Conservation (phyloP, 2,329 filamentous ascomycete genomes). For the Aspergillus thermomutatus region DNA sequence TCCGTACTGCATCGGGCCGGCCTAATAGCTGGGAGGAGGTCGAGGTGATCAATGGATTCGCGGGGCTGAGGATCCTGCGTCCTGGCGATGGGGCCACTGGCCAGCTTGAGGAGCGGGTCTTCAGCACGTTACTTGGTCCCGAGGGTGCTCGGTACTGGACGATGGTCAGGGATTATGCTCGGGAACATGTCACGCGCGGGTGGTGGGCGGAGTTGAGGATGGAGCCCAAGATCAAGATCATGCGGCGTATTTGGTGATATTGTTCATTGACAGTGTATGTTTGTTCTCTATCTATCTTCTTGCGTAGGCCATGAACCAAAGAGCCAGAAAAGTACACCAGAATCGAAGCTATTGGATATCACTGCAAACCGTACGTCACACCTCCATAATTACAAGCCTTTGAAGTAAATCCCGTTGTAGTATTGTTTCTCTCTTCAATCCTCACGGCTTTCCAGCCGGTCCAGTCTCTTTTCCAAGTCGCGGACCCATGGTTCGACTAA, state of each 20-base stretch:
- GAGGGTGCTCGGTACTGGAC: conserved; percentile 27
- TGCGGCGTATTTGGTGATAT: conserved; percentile 26
- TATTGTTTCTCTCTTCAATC: no score
- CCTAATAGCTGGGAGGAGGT: conserved; percentile 51
- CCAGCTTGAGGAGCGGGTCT: conserved; percentile 31
- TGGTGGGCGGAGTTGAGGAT: conserved; percentile 56
- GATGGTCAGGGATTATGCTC: conserved; percentile 18
- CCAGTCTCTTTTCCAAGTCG: conserved; percentile 75
- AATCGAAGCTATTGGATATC: not conserved
- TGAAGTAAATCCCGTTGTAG: no score
- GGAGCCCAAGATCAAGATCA: conserved; percentile 52
- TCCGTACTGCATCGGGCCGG: conserved; percentile 35
- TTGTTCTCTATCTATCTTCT: not conserved
- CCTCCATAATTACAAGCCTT: no score
- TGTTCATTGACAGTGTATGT: not conserved
- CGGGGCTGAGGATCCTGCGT: conserved; percentile 47
- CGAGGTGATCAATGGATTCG: conserved; percentile 50
- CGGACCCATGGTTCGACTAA: conserved; percentile 88
- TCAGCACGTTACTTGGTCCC: conserved; percentile 35
- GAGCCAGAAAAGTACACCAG: not conserved
- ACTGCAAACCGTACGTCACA: not conserved
- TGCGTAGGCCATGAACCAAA: not conserved
- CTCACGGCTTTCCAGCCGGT: conserved; percentile 48
- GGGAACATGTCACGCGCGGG: conserved; percentile 40
- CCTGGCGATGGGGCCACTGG: conserved; percentile 35